Conservation (phyloP, 2,329 filamentous ascomycete species). For the Diaporthe capsici region DNA sequence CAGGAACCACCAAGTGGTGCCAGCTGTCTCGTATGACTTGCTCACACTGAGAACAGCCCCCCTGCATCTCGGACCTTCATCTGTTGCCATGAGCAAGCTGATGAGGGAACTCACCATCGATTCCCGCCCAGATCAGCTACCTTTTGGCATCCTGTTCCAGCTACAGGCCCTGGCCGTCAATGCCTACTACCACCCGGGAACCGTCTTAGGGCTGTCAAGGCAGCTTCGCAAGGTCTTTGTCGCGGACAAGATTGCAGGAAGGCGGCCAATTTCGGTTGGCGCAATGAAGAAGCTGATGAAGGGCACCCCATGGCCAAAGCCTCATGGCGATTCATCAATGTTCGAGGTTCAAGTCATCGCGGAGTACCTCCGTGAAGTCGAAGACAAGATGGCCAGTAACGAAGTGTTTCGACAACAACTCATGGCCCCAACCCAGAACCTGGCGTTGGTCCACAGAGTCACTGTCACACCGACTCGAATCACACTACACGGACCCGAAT, state of each 20-base stretch:
- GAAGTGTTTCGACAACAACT: conserved; percentile 42
- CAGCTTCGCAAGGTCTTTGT: conserved; percentile 54
- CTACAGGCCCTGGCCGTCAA: conserved; percentile 75
- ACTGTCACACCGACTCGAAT: conserved; percentile 72
- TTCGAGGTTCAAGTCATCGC: conserved; percentile 59
- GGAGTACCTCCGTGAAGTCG: conserved; percentile 54
- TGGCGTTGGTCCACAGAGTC: conserved; percentile 67
- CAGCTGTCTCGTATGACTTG: conserved; percentile 46
- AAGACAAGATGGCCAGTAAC: conserved; percentile 50
- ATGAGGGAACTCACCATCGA: conserved; percentile 49
- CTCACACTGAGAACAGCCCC: background rate
- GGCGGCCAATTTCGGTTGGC: conserved; percentile 61
- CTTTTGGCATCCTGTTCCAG: conserved; percentile 73
- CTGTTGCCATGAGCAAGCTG: conserved; percentile 51
- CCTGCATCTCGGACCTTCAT: conserved; percentile 32
- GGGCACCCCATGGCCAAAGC: conserved; percentile 68
- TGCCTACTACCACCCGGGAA: conserved; percentile 70
- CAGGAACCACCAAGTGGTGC: conserved; percentile 46
- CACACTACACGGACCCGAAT: conserved; percentile 71
- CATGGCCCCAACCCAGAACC: conserved; percentile 52
- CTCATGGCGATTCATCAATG: conserved; percentile 59
- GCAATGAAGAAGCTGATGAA: conserved; percentile 68
- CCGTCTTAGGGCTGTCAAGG: conserved; percentile 61
- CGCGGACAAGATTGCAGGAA: conserved; percentile 45
- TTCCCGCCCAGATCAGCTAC: conserved; percentile 51